These are phyloP conservation scores for Brachypodium distachyon DNA, from an alignment of 202 grass and related monocot genomes.

Conservation along the genomic window DNA sequence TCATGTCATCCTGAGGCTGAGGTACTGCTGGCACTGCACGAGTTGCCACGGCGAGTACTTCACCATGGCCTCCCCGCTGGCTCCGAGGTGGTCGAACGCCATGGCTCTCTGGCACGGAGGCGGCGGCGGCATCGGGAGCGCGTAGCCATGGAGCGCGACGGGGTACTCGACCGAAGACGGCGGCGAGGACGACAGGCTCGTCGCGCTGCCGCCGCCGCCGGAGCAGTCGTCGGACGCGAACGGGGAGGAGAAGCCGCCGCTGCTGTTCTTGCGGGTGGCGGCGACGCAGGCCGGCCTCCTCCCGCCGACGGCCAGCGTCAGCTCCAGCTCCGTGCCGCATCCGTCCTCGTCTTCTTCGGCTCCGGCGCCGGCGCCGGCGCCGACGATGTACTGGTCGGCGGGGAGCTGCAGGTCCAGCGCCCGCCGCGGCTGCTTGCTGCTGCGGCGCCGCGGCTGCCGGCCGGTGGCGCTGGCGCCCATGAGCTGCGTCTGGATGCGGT, in stretches of 20 bases:
- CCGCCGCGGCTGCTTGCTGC: constrained; percentile 33
- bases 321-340: constrained; percentile 35
- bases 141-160: background rate
- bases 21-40: constrained; percentile 51
- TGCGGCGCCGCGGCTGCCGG: constrained; percentile 20
- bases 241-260: background rate
- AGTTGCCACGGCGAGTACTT: constrained; percentile 72
- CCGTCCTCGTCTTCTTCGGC: constrained; percentile 13
- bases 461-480: constrained; percentile 49
- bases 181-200: constrained; percentile 50
- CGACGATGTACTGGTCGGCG: constrained; percentile 66
- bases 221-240: constrained; percentile 56
- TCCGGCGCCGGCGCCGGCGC: constrained; percentile 10
- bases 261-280: constrained; percentile 9
- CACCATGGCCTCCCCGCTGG: constrained; percentile 17
- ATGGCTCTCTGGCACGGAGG: constrained; percentile 37
- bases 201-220: too few species aligned
- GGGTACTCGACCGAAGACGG: constrained; percentile 59
- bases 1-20: constrained; percentile 86
- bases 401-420: constrained; percentile 67
- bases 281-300: background rate
- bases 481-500: constrained; percentile 80
- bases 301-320: constrained; percentile 55
- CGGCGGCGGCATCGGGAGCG: constrained; percentile 10
- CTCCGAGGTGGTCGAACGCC: constrained; percentile 47